Evolutionary conservation across 1,139 yeast species (phyloP).

Genomic region (Trichomonascaceae sp.): DNA sequence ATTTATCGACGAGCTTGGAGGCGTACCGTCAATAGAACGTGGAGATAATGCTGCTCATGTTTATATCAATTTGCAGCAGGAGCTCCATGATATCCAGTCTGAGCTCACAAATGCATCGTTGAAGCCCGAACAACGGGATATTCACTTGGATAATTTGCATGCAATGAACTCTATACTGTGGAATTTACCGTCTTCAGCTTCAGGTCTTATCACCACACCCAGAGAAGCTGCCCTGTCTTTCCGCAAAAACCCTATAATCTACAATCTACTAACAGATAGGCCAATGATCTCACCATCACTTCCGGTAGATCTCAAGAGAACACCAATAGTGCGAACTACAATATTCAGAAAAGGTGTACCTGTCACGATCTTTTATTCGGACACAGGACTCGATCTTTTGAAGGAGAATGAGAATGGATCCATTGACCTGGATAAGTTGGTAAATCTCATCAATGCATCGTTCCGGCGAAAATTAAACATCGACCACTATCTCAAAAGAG

Average conservation of each 20-base stretch:
- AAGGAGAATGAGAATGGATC: slow-evolving; percentile 43
- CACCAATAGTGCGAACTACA: slow-evolving; percentile 69
- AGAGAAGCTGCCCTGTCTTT: slow-evolving; percentile 36
- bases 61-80: slow-evolving; percentile 79
- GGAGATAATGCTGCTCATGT: slow-evolving; percentile 63
- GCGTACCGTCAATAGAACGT: slow-evolving; percentile 83
- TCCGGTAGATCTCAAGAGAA: slow-evolving; percentile 54
- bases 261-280: slow-evolving; percentile 84
- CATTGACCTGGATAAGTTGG: slow-evolving; percentile 53
- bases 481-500: slow-evolving; percentile 57
- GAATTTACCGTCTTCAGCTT: slow-evolving; percentile 42
- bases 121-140: slow-evolving; percentile 39
- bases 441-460: slow-evolving; percentile 65
- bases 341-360: slow-evolving; percentile 72
- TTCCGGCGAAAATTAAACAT: slow-evolving; percentile 65
- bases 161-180: slow-evolving; percentile 45
- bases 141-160: slow-evolving; percentile 50
- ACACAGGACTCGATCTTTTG: slow-evolving; percentile 36
- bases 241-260: slow-evolving; percentile 68
- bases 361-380: slow-evolving; percentile 45
- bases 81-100: slow-evolving; percentile 56
- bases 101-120: slow-evolving; percentile 56
- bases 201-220: slow-evolving; percentile 51
- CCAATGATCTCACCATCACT: slow-evolving; percentile 89
- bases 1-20: slow-evolving; percentile 75